These are phyloP conservation scores for Sporothrix protearum DNA, from an alignment of 2,329 filamentous ascomycete species.

Conservation along the genomic window DNA sequence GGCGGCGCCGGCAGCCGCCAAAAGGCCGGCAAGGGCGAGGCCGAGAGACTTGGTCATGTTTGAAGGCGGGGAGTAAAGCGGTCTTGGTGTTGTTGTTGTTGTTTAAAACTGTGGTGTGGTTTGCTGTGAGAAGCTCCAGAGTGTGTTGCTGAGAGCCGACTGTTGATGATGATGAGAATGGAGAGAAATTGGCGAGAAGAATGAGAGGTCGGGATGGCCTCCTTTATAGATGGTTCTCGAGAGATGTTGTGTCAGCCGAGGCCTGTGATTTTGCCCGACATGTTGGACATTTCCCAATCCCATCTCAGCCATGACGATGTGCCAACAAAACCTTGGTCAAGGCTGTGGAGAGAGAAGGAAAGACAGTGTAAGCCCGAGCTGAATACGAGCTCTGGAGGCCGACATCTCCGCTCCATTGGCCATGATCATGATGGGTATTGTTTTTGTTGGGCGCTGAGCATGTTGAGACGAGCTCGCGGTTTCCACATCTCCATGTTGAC, in stretches of 20 bases:
- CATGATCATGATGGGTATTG: too few relatives aligned
- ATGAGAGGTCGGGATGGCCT: neutral
- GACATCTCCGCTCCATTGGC: neutral
- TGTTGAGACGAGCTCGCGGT: neutral
- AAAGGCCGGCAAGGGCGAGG: conserved; percentile 21
- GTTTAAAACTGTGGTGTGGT: neutral
- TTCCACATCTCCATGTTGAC: neutral
- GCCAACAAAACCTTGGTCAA: neutral
- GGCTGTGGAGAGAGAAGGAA: neutral
- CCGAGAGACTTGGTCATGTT: conserved; percentile 3
- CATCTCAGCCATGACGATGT: neutral
- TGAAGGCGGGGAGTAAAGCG: neutral
- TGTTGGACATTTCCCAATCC: too few relatives aligned
- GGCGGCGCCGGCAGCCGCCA: conserved; percentile 7
- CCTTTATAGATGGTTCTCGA: conserved; percentile 1
- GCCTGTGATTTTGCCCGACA: neutral
- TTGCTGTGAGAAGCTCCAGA: neutral
- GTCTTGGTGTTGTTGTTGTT: neutral
- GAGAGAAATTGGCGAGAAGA: neutral
- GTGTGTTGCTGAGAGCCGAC: neutral
- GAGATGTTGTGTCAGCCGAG: neutral
- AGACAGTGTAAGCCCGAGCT: neutral
- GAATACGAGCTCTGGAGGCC: conserved; percentile 8
- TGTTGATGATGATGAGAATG: neutral
- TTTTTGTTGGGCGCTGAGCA: neutral